Evolutionary conservation across 2,329 filamentous ascomycete species (phyloP), one percentile per base, ranked within the genome.

Genomic region (Trichoderma harzianum): DNA sequence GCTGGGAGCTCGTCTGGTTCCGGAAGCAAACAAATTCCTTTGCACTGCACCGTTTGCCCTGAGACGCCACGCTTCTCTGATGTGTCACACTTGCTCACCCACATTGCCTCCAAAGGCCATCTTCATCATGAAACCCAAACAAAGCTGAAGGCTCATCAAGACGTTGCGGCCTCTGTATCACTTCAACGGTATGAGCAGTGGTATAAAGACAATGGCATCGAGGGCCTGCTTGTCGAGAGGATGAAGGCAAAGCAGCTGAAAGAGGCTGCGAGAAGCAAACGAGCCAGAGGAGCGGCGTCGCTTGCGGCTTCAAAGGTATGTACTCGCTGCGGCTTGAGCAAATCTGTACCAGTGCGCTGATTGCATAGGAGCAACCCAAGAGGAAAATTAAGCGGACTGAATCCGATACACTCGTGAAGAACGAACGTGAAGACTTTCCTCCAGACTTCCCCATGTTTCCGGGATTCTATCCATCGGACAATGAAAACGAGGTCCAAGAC

Each of bases 41-140:
- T 98, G 63, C 83, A 89, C 76, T 98, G 95, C 88, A 90, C 87
- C 78, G 91, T 97, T 76, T 98, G 95, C 80, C 91, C 92, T 43
- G 93, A 91, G 75, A 88, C 87, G 73, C 93, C 93, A 51, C 88
- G 83, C 34, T 98, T 98, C 83, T 97, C 94, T 70, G 95, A 98
- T 81, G 86, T 94, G 58, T 97, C 95, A 39, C 95, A 98, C 81
- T 86, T 98, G 47, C 88, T 98, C 78, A 98, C 95, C 14, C 95
- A 98, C 79, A 89, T 98, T 74, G 90, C 92, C 72, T 98, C 95
- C 74, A 98, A 98, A 80, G 92, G 92, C n/a, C 95, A 98, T 80
- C 85, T 98, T 39, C 91, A 94, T 72, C 89, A 93, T 79, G 90
- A 93, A 77, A 97, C 95, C 83, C 94, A 93, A 78, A 87, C 94